Evolutionary conservation across 1,284 basidiomycete species (phyloP).

Genomic region (Ceratobasidium sp.): DNA sequence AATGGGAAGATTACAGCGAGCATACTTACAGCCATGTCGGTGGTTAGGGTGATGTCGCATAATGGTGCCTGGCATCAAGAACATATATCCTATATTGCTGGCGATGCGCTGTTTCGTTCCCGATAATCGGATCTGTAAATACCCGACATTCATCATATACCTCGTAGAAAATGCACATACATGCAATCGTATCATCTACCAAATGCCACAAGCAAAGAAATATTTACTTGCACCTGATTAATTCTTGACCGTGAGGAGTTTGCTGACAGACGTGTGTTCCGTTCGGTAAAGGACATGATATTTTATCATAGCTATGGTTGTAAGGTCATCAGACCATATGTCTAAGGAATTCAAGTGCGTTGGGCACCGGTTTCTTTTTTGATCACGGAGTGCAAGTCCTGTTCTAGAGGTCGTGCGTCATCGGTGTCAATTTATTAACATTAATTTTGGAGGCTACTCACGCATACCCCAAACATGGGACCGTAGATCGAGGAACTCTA

Average conservation of each 20-base stretch:
- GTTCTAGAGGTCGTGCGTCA: constrained; percentile 58
- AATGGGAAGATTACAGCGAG: constrained; percentile 19
- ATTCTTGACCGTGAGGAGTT: no score
- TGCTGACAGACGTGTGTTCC: not conserved
- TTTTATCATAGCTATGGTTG: not conserved
- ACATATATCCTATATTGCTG: no score
- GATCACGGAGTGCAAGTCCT: constrained; percentile 74
- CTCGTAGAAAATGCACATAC: no score
- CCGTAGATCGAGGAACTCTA: constrained; percentile 77
- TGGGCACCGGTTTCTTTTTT: constrained; percentile 69
- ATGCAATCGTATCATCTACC: no score
- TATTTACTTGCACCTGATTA: no score
- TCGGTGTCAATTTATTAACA: not conserved
- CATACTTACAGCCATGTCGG: constrained; percentile 1
- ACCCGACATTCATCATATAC: no score
- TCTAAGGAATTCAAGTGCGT: constrained; percentile 48
- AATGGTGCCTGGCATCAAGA: no score
- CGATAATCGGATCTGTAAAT: no score
- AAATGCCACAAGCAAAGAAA: no score
- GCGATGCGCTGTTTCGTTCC: no score
- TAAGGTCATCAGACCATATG: not conserved
- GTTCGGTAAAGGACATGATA: not conserved
- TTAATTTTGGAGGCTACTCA: constrained; percentile 54
- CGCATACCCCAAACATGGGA: constrained; percentile 83
- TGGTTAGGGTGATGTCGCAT: no score